Percentiles rank a stretch among this genome's conserved stretches.
phyloP scores from a whole-genome alignment of 2,329 filamentous ascomycete genomes.

The Dactylellina leptospora region DNA sequence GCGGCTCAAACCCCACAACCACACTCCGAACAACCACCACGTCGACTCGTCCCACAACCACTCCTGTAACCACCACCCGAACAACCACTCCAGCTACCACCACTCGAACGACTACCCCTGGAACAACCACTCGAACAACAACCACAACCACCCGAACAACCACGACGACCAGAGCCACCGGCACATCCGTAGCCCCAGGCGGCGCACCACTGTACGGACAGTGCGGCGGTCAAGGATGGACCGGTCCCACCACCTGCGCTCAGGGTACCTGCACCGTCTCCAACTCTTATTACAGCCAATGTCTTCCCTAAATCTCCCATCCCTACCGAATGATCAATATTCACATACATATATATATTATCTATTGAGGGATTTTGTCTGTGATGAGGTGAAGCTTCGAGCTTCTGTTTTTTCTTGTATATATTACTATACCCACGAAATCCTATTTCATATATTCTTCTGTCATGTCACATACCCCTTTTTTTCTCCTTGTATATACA shows the following conservation, averaged over 20 bases:
- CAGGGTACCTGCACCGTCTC: slow-evolving; percentile 36
- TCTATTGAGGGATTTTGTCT: too few species aligned
- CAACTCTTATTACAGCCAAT: slow-evolving; percentile 44
- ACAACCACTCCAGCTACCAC: slow-evolving; percentile 29
- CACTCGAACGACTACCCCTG: slow-evolving; percentile 23
- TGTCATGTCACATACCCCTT: too few species aligned
- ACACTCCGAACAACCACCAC: slow-evolving; percentile 12
- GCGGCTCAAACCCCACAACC: slow-evolving; percentile 17
- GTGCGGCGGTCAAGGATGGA: slow-evolving; percentile 42
- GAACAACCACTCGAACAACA: slow-evolving; percentile 41
- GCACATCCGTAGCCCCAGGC: slow-evolving; percentile 1
- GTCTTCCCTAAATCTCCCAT: too few species aligned
- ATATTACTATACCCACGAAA: too few species aligned
- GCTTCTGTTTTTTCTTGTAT: neutral
- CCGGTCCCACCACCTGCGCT: slow-evolving; percentile 47
- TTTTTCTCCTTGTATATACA: neutral
- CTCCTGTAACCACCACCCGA: slow-evolving; percentile 17
- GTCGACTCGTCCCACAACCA: neutral
- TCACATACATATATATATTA: too few species aligned
- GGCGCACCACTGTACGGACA: slow-evolving; percentile 45
- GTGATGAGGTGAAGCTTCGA: too few species aligned
- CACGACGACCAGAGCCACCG: slow-evolving; percentile 29
- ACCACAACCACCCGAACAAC: slow-evolving; percentile 46
- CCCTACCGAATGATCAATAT: too few species aligned
- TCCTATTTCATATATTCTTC: too few species aligned